Evolutionary conservation across 164 flowering plant genomes (phyloP).

Genomic region (Kingdonia uniflora): DNA sequence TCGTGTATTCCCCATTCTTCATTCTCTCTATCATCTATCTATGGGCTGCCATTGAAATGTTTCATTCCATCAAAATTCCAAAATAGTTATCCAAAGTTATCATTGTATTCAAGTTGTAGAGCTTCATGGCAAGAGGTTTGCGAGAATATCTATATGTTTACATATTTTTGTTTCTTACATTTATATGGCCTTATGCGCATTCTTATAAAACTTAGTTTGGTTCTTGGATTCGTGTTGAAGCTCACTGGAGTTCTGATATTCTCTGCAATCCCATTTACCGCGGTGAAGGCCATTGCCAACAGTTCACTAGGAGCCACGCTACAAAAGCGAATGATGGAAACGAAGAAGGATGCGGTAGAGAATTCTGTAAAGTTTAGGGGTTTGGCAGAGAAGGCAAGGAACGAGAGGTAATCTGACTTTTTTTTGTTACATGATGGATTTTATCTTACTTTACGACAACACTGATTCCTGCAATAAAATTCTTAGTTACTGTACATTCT

Average conservation of each 20-base stretch:
- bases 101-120: constrained; percentile 14
- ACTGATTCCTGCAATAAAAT: too few relatives aligned
- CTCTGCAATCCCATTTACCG: constrained; percentile 94
- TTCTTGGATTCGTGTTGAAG: constrained; percentile 21
- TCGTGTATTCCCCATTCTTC: too few relatives aligned
- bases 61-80: too few relatives aligned
- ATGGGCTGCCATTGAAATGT: too few relatives aligned
- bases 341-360: constrained; percentile 38
- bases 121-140: constrained; percentile 45
- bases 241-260: constrained; percentile 78
- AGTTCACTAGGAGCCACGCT: constrained; percentile 69
- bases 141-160: background rate
- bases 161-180: too few relatives aligned
- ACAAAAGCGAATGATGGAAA: constrained; percentile 53
- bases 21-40: too few relatives aligned
- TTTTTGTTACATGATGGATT: too few relatives aligned
- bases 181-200: background rate
- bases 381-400: constrained; percentile 46
- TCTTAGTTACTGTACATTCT: too few relatives aligned
- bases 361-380: constrained; percentile 46
- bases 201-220: background rate
- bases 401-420: constrained; percentile 50
- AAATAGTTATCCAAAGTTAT: too few relatives aligned
- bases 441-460: too few relatives aligned
- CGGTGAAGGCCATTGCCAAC: constrained; percentile 84